Base-by-base conservation (phyloP, 2,329 filamentous ascomycete genomes). In the Aureobasidium mangrovei region DNA sequence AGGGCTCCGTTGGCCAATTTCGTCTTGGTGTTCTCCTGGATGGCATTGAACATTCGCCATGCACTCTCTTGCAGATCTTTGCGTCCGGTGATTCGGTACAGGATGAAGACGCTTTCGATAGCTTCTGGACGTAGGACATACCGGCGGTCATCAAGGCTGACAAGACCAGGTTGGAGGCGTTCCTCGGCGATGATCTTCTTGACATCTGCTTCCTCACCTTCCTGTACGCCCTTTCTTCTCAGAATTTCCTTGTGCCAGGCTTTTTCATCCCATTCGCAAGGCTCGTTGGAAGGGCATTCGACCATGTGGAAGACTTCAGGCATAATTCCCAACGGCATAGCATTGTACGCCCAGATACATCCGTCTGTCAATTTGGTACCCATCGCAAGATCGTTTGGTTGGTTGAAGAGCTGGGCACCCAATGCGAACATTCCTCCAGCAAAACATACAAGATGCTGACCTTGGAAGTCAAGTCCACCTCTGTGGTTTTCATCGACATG, bases 311-410 rank as follows among this genome's bases (percentile, higher is more conserved):
- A 81, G 44, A 71, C 65, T 62, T 84, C 81, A 1, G 81, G 79
- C 80, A 84, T 84, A 56, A 84, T 77, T 4, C 80, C 80, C 2
- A 76, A 70, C 1, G 75, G 74, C 4, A 77, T 76, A 7, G 73
- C 69, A 58, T 77, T 73, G 64, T 84, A 83, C 1, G 79, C 76
- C 79, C 80, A 84, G n/a, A 83, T 75, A 62, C 81, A 84, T 3
- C 77, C 77, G 54, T 83, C 75, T 0, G 79, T 78, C 43, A 84
- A 69, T 61, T 80, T 78, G 41, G 72, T 70, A 8, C 78, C 81
- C 49, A 82, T 74, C 0, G 74, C 69, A 57, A 83, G 68, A 60
- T 84, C 79, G 12, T 69, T 67, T 2, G 75, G 66, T n/a, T 77
- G 70, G 10, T 72, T 67, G 63, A 83, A 82, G 1, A 83, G 62